phyloP scores from a whole-genome alignment of 257 asterid genomes.

The Salvia splendens region DNA sequence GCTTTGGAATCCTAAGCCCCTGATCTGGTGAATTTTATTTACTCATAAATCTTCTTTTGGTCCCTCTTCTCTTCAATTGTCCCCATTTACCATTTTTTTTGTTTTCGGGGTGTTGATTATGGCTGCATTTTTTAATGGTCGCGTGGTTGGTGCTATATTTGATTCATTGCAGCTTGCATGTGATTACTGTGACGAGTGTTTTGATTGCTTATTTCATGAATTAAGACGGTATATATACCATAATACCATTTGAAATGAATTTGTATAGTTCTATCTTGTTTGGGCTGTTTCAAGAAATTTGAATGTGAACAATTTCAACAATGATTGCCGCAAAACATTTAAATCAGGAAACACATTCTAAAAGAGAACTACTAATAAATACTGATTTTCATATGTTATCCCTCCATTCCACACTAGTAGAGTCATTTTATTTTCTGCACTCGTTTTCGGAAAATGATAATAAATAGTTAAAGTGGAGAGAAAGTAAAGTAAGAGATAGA shows the following conservation, averaged over 20 bases:
- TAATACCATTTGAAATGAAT: background rate
- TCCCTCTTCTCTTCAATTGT: conserved; percentile 19
- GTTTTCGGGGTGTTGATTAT: conserved; percentile 15
- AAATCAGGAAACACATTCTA: background rate
- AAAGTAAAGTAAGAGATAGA: too few relatives aligned
- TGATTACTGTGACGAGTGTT: conserved; percentile 1
- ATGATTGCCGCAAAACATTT: background rate
- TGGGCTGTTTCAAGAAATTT: background rate
- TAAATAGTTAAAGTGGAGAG: too few relatives aligned
- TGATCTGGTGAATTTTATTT: conserved; percentile 63
- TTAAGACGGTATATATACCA: background rate
- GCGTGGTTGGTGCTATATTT: conserved; percentile 9
- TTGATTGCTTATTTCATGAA: conserved; percentile 8
- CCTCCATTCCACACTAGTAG: too few relatives aligned
- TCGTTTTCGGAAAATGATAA: too few relatives aligned
- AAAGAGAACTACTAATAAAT: too few relatives aligned
- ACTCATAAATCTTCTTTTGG: conserved; percentile 13
- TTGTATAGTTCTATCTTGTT: background rate
- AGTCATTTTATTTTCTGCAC: too few relatives aligned
- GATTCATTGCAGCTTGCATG: conserved; percentile 13
- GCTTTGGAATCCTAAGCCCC: conserved; percentile 84
- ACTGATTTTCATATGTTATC: too few relatives aligned
- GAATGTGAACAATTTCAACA: background rate
- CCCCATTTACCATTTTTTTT: background rate
- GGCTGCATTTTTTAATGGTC: conserved; percentile 27